Conservation (phyloP, 768 basidiomycete species). For the Tricholoma bakamatsutake region DNA sequence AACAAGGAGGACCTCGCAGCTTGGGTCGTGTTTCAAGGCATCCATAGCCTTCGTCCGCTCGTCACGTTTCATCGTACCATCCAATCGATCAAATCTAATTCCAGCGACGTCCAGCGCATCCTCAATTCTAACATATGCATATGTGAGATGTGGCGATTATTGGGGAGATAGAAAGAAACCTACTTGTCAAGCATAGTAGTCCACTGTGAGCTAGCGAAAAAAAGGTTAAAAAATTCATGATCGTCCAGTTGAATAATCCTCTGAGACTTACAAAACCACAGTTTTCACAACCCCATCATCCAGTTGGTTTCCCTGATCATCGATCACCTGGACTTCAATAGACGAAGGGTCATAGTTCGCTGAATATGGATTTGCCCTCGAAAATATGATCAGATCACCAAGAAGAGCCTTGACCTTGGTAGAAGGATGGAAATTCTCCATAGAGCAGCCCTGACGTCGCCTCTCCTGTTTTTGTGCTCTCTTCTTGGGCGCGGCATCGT, state of each 20-base stretch:
- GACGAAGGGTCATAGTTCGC: constrained; percentile 76
- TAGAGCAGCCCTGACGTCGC: constrained; percentile 43
- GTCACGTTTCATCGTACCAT: constrained; percentile 97
- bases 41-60: constrained; percentile 92
- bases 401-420: constrained; percentile 88
- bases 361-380: constrained; percentile 80
- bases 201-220: constrained; percentile 75
- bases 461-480: constrained; percentile 63
- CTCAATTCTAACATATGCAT: constrained; percentile 54
- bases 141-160: constrained; percentile 7
- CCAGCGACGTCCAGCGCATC: constrained; percentile 78
- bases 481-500: constrained; percentile 50
- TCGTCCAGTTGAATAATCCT: constrained; percentile 8
- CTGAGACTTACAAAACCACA: constrained; percentile 86
- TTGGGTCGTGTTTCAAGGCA: constrained; percentile 81
- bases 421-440: constrained; percentile 65
- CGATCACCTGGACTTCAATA: constrained; percentile 72
- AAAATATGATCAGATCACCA: constrained; percentile 74
- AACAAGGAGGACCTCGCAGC: constrained; percentile 90
- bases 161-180: constrained; percentile 16
- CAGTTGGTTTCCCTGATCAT: constrained; percentile 62
- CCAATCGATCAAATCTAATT: constrained; percentile 88
- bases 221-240: constrained; percentile 10
- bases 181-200: constrained; percentile 91
- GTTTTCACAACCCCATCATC: constrained; percentile 80